Percentiles rank a stretch among this genome's conserved stretches.
Evolutionary conservation across 1,284 basidiomycete species (phyloP).

Genomic region (Leccinum insolens): DNA sequence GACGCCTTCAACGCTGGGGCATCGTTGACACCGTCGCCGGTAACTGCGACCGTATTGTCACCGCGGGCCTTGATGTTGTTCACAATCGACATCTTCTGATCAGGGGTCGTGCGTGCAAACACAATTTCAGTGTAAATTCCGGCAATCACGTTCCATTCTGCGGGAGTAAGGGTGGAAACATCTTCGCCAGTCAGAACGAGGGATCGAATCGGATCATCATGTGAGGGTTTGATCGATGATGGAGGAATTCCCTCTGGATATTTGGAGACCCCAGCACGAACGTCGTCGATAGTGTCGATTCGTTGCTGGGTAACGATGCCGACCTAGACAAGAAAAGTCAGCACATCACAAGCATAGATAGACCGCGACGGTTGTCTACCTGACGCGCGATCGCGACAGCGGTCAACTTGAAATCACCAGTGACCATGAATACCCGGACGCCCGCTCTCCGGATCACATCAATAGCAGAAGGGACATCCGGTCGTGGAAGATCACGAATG

Average conservation of each 20-base stretch:
- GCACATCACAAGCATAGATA: conserved; percentile 18
- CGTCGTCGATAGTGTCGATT: conserved; percentile 43
- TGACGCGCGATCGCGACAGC: conserved; percentile 51
- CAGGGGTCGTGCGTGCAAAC: conserved; percentile 64
- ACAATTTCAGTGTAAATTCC: conserved; percentile 58
- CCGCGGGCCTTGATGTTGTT: conserved; percentile 52
- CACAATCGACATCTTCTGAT: conserved; percentile 63
- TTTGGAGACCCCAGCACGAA: conserved; percentile 27
- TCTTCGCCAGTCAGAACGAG: conserved; percentile 51
- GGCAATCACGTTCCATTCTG: conserved; percentile 51
- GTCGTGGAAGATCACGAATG: conserved; percentile 61
- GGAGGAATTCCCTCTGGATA: not conserved
- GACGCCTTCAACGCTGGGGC: conserved; percentile 72
- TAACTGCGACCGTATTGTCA: conserved; percentile 55
- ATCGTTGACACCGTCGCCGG: conserved; percentile 62
- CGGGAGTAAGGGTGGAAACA: conserved; percentile 44
- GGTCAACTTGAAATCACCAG: conserved; percentile 51
- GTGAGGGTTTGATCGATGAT: conserved; percentile 24
- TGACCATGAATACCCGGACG: conserved; percentile 57
- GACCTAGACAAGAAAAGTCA: conserved; percentile 38
- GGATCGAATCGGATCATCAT: conserved; percentile 33
- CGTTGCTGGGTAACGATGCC: conserved; percentile 57
- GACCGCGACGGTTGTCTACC: conserved; percentile 14
- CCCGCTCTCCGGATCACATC: conserved; percentile 48
- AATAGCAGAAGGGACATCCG: conserved; percentile 52